phyloP scores from a whole-genome alignment of 305 asterid genomes.

The Fraxinus sp. region DNA sequence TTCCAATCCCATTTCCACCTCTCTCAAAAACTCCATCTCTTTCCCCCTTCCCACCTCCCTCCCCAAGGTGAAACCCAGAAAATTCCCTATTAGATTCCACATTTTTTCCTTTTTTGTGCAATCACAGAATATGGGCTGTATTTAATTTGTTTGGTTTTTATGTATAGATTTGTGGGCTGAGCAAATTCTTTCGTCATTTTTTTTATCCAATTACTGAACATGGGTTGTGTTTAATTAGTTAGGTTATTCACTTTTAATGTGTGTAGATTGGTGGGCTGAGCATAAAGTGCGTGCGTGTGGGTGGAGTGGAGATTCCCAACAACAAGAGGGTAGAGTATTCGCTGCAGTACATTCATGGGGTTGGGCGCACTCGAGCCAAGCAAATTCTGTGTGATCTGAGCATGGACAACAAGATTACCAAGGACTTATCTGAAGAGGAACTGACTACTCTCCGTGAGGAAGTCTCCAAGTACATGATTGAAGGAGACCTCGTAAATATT shows the following conservation, averaged over 20 bases:
- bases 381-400: slow-evolving; percentile 69
- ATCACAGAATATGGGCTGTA: neutral
- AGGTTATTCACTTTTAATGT: neutral
- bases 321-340: slow-evolving; percentile 88
- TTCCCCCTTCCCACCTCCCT: slow-evolving; percentile 34
- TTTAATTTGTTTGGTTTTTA: neutral
- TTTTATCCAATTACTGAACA: neutral
- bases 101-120: neutral
- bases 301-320: slow-evolving; percentile 97
- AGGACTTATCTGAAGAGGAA: slow-evolving; percentile 86
- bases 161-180: slow-evolving; percentile 66
- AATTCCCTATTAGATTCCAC: neutral
- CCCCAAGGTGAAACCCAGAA: slow-evolving; percentile 46
- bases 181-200: slow-evolving; percentile 2
- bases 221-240: neutral
- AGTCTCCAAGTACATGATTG: slow-evolving; percentile 89
- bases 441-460: slow-evolving; percentile 87
- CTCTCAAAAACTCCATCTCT: slow-evolving; percentile 43
- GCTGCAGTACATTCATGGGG: slow-evolving; percentile 90
- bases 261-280: slow-evolving; percentile 70
- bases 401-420: slow-evolving; percentile 74
- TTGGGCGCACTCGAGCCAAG: slow-evolving; percentile 70
- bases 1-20: slow-evolving; percentile 39
- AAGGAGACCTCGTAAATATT: slow-evolving; percentile 86
- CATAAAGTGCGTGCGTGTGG: slow-evolving; percentile 92